These are phyloP conservation scores for Euphorbia schlechtendalii DNA, from an alignment of 441 rosid genomes.

Conservation along the genomic window DNA sequence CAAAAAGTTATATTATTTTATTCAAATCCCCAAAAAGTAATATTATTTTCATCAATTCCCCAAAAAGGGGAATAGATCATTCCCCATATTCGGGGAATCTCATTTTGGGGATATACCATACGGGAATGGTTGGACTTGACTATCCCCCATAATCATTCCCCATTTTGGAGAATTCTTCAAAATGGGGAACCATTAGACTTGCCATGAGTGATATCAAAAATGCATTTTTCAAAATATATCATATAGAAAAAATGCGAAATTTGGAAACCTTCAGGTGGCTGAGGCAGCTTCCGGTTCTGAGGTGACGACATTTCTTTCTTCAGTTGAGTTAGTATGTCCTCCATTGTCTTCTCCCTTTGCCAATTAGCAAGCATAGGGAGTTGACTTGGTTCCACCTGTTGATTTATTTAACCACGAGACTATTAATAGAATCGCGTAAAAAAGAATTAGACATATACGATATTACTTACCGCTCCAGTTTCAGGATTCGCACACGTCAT, in stretches of 20 bases:
- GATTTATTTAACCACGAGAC: slow-evolving; percentile 8
- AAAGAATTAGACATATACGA: slow-evolving; percentile 1
- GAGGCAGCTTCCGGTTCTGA: slow-evolving; percentile 62
- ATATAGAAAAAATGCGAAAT: neutral
- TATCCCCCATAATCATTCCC: too few relatives aligned
- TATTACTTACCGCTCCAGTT: slow-evolving; percentile 48
- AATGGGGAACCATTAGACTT: too few relatives aligned
- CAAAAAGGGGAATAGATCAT: too few relatives aligned
- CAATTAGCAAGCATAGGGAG: slow-evolving; percentile 65
- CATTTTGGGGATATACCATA: too few relatives aligned
- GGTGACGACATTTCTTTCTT: slow-evolving; percentile 73
- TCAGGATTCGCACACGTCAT: slow-evolving; percentile 68
- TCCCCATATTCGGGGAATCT: too few relatives aligned
- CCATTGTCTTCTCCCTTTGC: slow-evolving; percentile 64
- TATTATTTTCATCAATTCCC: too few relatives aligned
- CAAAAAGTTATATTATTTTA: too few relatives aligned
- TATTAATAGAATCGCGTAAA: neutral
- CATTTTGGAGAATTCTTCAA: too few relatives aligned
- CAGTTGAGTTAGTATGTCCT: slow-evolving; percentile 53
- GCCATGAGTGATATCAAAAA: too few relatives aligned
- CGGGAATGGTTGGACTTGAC: too few relatives aligned
- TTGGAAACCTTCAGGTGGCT: slow-evolving; percentile 65
- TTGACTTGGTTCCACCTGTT: slow-evolving; percentile 58
- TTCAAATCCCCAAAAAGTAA: too few relatives aligned
- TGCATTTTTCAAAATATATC: too few relatives aligned